Evolutionary conservation across 2,329 filamentous ascomycete species (phyloP), one percentile per base, ranked within the genome.

Genomic region (Apiospora malaysiana): DNA sequence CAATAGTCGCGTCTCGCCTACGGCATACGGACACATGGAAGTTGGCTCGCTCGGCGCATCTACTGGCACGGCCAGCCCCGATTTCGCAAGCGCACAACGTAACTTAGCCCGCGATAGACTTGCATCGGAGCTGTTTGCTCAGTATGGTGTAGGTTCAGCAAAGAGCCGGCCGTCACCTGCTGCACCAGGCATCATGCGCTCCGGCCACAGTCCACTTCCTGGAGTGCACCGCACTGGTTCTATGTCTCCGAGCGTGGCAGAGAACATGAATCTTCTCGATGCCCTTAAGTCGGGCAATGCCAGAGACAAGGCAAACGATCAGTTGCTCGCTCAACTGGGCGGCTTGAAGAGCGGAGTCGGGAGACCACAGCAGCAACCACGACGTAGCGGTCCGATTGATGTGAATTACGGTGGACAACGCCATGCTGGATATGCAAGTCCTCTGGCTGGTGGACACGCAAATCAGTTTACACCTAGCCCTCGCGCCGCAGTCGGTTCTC

Each of bases 71-170:
- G 32, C 42, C 8, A 69, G 71, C 16, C 66, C 69, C 12, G 68
- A 65, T n/a, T 69, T 69, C n/a, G 56, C 69, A 1, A 56, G 45
- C 37, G 56, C 47, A 18, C 69, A 70, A 25, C 71, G 67, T 6
- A 67, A 59, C 45, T 12, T 68, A 23, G 71, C 71, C 40, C 69
- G 70, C 65, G 71, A 70, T 51, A 69, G 69, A 23, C 71, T 72
- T 43, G 66, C 46, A 43, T 69, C 71, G 14, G 46, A 47, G 8
- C 47, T 72, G 45, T 67, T 49, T 46, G 71, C 71, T 18, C 71
- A 72, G 66, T 72, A 70, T 65, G 71, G 71, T 40, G 27, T 37
- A 40, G 46, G 56, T 18, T n/a, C 56, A 16, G 12, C 27, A 10
- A 23, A 47, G 37, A 27, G 18, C 66, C 9, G 47, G 2, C 23